Base-by-base conservation (phyloP, 352 stramenopile species). In the Globisporangium carolinianum region DNA sequence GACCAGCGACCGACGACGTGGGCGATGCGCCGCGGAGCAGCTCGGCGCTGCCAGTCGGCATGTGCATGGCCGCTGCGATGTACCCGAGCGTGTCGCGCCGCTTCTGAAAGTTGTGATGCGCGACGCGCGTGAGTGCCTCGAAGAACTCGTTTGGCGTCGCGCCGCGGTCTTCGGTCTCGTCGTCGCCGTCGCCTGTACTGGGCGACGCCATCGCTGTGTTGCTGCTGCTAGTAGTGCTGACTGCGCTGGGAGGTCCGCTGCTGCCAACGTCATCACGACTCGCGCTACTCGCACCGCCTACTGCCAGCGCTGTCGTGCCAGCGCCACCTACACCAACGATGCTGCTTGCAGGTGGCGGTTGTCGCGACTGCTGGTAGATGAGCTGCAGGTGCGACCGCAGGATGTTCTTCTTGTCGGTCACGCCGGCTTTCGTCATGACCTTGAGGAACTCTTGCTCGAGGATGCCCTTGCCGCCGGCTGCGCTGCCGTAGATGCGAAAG, bases 401-500 rank as follows among this genome's bases (percentile, higher is more conserved):
- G 38, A 92, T 92, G 51, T 89, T 86, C 43, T 90, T 90, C 69
- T 88, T 89, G 62, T 90, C 79, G 7, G 80, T 88, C 47, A 90
- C 68, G 7, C 83, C 78, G 0, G 76, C 75, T 49, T 87, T 81
- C 0, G 79, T 88, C 76, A 92, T 90, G 24, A 92, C 68, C 60
- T 92, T 90, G 37, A 89, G 73, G 51, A 92, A 92, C 24, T 92
- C 79, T 39, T 92, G 83, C 56, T 92, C 83, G 7, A 87, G 52
- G 55, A 92, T 87, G 5, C 74, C 75, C 53, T 87, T 88, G 0
- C 83, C 80, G 14, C 79, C 78, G 0, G 72, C 72, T 1, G 72
- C 79, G 42, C 76, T 87, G 43, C 79, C 78, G 47, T 88, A 88
- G 42, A 88, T 80, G 7, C 77, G 65, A 62, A 89, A 92, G 10